phyloP scores from a whole-genome alignment of 2,329 filamentous ascomycete species.

The Fusarium pilosicola region DNA sequence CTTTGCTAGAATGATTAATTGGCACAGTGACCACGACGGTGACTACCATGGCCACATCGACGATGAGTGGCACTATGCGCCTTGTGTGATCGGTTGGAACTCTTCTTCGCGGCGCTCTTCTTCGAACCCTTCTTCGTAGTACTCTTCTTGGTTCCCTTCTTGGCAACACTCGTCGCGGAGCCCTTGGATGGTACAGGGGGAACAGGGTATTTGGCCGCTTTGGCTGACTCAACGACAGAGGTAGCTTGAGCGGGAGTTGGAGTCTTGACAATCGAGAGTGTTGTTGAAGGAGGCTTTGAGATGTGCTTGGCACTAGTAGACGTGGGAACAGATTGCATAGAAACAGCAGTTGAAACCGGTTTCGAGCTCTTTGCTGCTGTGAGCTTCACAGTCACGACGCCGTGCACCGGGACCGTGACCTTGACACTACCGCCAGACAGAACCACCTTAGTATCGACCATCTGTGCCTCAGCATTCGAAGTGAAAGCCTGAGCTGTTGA shows the following conservation, averaged over 20 bases:
- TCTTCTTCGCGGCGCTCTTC: not conserved
- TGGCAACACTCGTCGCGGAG: not conserved
- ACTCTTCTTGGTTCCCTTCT: not conserved
- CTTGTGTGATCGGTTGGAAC: not conserved
- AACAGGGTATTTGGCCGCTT: not conserved
- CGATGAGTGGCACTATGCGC: not conserved
- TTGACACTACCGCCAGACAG: not conserved
- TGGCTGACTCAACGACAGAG: not conserved
- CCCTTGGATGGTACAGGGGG: not conserved
- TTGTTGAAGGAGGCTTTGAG: not conserved
- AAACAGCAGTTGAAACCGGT: not conserved
- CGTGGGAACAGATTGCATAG: not conserved
- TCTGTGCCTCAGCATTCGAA: not conserved
- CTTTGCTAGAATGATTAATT: rapidly evolving
- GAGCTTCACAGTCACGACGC: not conserved
- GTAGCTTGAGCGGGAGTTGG: not conserved
- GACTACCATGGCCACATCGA: not conserved
- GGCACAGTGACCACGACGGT: not conserved
- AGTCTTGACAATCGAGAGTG: not conserved
- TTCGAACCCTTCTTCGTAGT: not conserved
- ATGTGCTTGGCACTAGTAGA: not conserved
- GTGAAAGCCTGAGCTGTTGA: not conserved
- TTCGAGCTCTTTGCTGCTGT: not conserved
- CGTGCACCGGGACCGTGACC: not conserved
- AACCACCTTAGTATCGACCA: not conserved